Evolutionary conservation across 1,284 basidiomycete genomes (phyloP).

Genomic region (Puccinia horiana): DNA sequence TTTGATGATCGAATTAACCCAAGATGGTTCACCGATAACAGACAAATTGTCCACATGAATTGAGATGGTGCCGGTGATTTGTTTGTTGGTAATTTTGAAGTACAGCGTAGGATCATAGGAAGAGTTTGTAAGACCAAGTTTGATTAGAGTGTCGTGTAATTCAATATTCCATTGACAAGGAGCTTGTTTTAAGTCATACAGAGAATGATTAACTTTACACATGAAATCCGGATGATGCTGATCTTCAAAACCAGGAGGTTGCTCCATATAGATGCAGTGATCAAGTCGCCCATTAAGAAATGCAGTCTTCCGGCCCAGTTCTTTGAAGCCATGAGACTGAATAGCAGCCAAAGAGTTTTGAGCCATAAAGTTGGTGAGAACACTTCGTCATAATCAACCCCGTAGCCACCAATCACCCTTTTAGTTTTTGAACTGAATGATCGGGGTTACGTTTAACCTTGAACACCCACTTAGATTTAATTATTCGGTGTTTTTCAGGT

Average conservation of each 20-base stretch:
- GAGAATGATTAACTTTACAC: background rate
- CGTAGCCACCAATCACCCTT: conserved; percentile 8
- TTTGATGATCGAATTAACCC: background rate
- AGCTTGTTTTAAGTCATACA: background rate
- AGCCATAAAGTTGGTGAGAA: conserved; percentile 7
- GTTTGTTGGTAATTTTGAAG: conserved; percentile 6
- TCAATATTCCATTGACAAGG: background rate
- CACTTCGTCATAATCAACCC: conserved; percentile 1
- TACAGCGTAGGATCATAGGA: conserved; percentile 1
- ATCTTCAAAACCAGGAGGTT: conserved; percentile 10
- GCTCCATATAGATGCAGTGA: background rate
- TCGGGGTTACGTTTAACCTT: background rate
- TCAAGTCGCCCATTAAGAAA: background rate
- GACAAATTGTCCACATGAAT: background rate
- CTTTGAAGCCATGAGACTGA: background rate
- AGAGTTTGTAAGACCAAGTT: background rate
- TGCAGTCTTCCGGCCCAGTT: background rate
- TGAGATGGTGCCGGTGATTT: background rate
- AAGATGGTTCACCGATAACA: background rate
- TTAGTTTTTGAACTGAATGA: background rate
- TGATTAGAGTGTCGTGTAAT: background rate
- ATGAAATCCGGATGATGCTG: background rate
- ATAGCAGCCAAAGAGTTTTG: background rate
- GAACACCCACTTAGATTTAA: conserved; percentile 24
- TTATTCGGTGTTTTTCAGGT: background rate